Evolutionary conservation across 148 eudicot genomes (phyloP).

Genomic region (Cornus florida): DNA sequence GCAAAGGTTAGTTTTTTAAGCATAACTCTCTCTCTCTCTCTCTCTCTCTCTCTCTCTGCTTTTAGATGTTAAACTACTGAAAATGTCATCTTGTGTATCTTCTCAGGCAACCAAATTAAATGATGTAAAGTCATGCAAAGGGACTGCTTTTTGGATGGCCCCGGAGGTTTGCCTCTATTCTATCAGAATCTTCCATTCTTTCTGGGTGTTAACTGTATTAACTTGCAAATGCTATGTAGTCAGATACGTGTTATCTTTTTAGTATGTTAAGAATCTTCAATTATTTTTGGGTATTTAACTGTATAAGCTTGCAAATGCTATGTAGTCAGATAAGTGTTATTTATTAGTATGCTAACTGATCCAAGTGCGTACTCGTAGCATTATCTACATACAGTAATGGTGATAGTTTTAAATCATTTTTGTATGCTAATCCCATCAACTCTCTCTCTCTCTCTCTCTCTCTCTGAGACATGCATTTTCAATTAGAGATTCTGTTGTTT

Average conservation of each 20-base stretch:
- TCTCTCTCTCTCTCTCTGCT: background rate
- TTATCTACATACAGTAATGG: no score
- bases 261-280: no score
- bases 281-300: no score
- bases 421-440: background rate
- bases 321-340: background rate
- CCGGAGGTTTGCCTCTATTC: conserved; percentile 59
- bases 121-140: conserved; percentile 86
- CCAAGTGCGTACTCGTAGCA: background rate
- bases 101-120: conserved; percentile 63
- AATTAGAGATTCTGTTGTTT: background rate
- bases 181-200: background rate
- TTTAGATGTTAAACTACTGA: conserved; percentile 2
- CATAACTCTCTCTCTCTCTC: background rate
- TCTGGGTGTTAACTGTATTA: background rate
- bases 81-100: conserved; percentile 9
- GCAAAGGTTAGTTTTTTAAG: conserved; percentile 50
- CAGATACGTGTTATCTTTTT: no score
- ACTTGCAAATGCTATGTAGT: background rate
- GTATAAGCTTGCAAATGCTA: no score
- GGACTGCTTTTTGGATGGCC: conserved; percentile 94
- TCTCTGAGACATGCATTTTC: background rate
- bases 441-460: background rate
- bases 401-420: no score
- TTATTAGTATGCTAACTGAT: background rate